Evolutionary conservation across 1,284 basidiomycete genomes (phyloP), one percentile per base, ranked within the genome.

Genomic region (Rhodotorula sp.): DNA sequence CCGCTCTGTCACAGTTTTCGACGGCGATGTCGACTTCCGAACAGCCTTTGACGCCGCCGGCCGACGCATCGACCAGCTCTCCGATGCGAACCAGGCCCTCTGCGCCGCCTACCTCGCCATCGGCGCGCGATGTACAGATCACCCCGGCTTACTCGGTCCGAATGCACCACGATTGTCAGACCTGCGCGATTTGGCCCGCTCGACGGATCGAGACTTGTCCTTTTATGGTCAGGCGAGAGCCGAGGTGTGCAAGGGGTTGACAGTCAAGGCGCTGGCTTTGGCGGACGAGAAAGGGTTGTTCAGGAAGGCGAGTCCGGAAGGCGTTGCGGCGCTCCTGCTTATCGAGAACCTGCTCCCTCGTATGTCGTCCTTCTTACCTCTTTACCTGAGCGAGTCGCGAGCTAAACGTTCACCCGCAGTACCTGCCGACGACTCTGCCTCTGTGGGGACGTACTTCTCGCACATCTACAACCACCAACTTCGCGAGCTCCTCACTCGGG

Each of bases 101-200:
- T 60, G 59, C 54, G 36, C 22, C 20, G 59, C 27, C 15, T 34
- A 61, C 17, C 59, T 66, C 47, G 59, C 64, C 5, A 53, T 66
- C 34, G 64, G 64, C 22, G 64, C 64, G 0, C 58, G 64, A 9
- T 60, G 59, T 24, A 49, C n/a, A 32, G 59, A 60, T 48, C 64
- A 66, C 36, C 64, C 64, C 5, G 52, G 47, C 4, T 34, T 66
- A 4, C 19, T 66, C 30, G 64, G 64, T 20, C 22, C 53, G n/a
- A 19, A 17, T 22, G 64, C 64, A 15, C 59, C 53, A 7, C 54
- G 44, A 3, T 29, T 66, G 8, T 22, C 39, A 11, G 59, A 54
- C 15, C 59, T 66, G 4, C 6, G 20, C 13, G 20, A 36, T 2
- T 27, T 30, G 19, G 51, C 53, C 1, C 24, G n/a, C 20, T 13